Conservation (phyloP, 2,329 filamentous ascomycete species). For the Colletotrichum horii region DNA sequence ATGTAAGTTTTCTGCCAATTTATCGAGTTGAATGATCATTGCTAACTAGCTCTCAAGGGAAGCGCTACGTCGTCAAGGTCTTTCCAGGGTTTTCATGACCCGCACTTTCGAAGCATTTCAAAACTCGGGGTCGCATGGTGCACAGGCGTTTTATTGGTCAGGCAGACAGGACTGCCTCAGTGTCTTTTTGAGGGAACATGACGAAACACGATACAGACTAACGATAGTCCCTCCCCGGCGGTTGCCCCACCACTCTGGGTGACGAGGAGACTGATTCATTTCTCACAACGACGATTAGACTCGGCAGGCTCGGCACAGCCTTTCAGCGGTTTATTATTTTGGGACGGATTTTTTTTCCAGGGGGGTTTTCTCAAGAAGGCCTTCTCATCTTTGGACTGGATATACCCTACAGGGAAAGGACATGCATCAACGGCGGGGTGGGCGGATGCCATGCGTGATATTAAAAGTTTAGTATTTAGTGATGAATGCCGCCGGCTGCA, state of each 20-base stretch:
- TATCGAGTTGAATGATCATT: background rate
- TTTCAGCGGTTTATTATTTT: background rate
- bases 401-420: constrained; percentile 14
- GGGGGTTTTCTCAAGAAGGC: background rate
- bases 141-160: constrained; percentile 9
- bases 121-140: constrained; percentile 8
- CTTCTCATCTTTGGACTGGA: constrained; percentile 11
- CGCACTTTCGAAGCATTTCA: background rate
- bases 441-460: background rate
- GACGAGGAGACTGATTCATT: background rate
- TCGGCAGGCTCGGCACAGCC: background rate
- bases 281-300: constrained; percentile 1
- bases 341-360: background rate
- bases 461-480: constrained; percentile 1
- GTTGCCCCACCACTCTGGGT: background rate
- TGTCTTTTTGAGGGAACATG: background rate
- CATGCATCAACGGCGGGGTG: constrained; percentile 10
- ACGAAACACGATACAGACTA: background rate
- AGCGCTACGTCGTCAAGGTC: constrained; percentile 45
- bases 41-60: constrained; percentile 35
- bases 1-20: constrained; percentile 36
- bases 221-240: constrained; percentile 4
- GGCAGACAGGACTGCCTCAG: constrained; percentile 7
- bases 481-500: background rate
- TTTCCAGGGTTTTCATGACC: constrained; percentile 42